These are phyloP conservation scores for Aspergillus nomiae DNA, from an alignment of 2,329 filamentous ascomycete genomes.

Conservation along the genomic window DNA sequence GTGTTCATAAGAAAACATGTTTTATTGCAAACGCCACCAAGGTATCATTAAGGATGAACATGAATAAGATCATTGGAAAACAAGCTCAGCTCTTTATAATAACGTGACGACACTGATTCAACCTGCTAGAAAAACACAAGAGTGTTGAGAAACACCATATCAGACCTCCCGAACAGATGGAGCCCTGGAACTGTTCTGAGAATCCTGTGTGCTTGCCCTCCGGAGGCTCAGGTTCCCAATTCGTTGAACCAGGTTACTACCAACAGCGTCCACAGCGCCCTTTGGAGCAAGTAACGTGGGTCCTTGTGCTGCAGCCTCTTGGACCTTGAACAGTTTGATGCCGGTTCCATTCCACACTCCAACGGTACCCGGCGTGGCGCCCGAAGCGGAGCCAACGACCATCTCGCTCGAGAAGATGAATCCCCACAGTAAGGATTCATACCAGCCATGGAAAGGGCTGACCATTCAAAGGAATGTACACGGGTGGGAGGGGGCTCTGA, in stretches of 20 bases:
- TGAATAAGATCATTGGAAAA: conserved; percentile 16
- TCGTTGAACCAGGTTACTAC: conserved; percentile 82
- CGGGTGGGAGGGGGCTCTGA: conserved; percentile 70
- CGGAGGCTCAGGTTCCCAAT: conserved; percentile 78
- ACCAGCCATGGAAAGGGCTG: conserved; percentile 86
- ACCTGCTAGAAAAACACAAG: not conserved
- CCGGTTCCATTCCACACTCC: conserved; percentile 92
- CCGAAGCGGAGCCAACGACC: conserved; percentile 55
- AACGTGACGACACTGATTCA: not conserved
- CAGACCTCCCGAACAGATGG: conserved; percentile 42
- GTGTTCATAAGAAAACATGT: not conserved
- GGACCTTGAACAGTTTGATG: conserved; percentile 86
- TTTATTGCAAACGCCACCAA: conserved; percentile 18
- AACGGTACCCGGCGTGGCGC: conserved; percentile 73
- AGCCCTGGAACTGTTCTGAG: conserved; percentile 29
- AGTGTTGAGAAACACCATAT: conserved; percentile 17
- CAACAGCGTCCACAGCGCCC: conserved; percentile 90
- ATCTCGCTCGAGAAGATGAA: conserved; percentile 91
- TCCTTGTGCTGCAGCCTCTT: conserved; percentile 77
- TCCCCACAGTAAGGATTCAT: conserved; percentile 91
- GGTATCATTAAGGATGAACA: conserved; percentile 22
- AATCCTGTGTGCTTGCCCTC: conserved; percentile 36
- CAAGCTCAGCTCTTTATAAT: conserved; percentile 11
- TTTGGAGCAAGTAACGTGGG: conserved; percentile 81
- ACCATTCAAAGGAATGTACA: conserved; percentile 94